These are phyloP conservation scores for Vanderwaltozyma yarrowii DNA, from an alignment of 805 yeast species.

Conservation along the genomic window DNA sequence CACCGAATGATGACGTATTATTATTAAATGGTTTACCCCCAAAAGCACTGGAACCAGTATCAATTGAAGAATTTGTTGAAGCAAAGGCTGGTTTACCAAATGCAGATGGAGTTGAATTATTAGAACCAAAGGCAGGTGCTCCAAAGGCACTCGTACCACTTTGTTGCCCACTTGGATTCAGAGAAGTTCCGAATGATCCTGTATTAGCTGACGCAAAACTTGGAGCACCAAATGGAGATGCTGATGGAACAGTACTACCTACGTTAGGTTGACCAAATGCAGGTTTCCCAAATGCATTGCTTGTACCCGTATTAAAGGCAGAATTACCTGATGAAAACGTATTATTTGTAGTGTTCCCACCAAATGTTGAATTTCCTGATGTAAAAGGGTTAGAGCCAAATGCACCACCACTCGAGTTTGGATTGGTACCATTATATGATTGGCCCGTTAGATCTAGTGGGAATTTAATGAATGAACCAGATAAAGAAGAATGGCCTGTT, in stretches of 20 bases:
- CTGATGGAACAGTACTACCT: slow-evolving; percentile 11
- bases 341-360: slow-evolving; percentile 4
- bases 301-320: background rate
- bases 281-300: background rate
- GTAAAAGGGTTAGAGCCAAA: slow-evolving; percentile 8
- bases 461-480: slow-evolving; percentile 27
- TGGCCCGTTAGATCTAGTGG: slow-evolving; percentile 26
- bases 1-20: slow-evolving; percentile 3
- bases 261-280: too few relatives aligned
- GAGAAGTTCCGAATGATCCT: background rate
- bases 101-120: slow-evolving; percentile 1
- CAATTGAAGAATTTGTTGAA: slow-evolving; percentile 3
- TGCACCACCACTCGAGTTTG: slow-evolving; percentile 2
- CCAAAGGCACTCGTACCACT: slow-evolving; percentile 11
- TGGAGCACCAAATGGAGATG: background rate
- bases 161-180: background rate
- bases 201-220: background rate
- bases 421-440: slow-evolving; percentile 2
- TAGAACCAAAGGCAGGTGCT: slow-evolving; percentile 10
- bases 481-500: slow-evolving; percentile 17
- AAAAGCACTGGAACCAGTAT: slow-evolving; percentile 2
- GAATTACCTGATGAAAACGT: too few relatives aligned
- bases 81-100: slow-evolving; percentile 22
- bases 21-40: slow-evolving; percentile 15
- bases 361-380: slow-evolving; percentile 17